Evolutionary conservation across 768 basidiomycete species (phyloP).

Genomic region (Calocera viscosa): DNA sequence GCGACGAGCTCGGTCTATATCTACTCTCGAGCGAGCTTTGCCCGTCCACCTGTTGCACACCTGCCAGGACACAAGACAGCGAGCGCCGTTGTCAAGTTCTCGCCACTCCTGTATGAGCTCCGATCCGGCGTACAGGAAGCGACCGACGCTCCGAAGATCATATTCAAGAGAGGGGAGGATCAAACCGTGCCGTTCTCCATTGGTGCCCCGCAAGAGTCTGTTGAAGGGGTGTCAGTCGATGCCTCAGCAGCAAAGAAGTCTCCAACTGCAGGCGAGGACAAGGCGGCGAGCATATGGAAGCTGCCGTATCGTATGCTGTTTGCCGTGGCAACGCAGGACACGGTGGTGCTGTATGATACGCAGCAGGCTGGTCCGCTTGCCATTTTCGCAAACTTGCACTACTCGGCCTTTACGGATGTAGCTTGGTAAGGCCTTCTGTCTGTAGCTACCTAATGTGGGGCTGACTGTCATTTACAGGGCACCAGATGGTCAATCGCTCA

Average conservation of each 20-base stretch:
- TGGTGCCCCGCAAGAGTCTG: conserved; percentile 25
- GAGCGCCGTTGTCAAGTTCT: conserved; percentile 86
- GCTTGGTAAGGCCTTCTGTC: conserved; percentile 54
- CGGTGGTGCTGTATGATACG: conserved; percentile 88
- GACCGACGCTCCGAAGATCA: conserved; percentile 41
- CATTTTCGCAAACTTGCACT: conserved; percentile 86
- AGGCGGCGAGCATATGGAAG: conserved; percentile 64
- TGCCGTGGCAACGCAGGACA: conserved; percentile 93
- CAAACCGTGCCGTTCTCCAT: conserved; percentile 51
- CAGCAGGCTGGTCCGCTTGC: conserved; percentile 89
- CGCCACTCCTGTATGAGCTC: conserved; percentile 86
- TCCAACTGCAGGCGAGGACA: background rate
- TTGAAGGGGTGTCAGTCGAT: background rate
- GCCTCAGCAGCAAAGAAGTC: background rate
- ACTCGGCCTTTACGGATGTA: conserved; percentile 95
- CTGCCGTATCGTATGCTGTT: conserved; percentile 90
- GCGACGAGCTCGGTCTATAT: conserved; percentile 55
- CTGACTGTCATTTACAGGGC: conserved; percentile 48
- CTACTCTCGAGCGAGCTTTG: conserved; percentile 90
- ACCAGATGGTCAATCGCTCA: conserved; percentile 82
- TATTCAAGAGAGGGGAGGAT: conserved; percentile 55
- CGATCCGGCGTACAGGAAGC: conserved; percentile 42
- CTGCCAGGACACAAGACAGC: conserved; percentile 94
- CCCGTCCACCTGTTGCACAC: conserved; percentile 83
- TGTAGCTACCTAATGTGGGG: background rate